phyloP scores from a whole-genome alignment of 2,329 filamentous ascomycete genomes.

The Pseudophaeomoniella oleicola region DNA sequence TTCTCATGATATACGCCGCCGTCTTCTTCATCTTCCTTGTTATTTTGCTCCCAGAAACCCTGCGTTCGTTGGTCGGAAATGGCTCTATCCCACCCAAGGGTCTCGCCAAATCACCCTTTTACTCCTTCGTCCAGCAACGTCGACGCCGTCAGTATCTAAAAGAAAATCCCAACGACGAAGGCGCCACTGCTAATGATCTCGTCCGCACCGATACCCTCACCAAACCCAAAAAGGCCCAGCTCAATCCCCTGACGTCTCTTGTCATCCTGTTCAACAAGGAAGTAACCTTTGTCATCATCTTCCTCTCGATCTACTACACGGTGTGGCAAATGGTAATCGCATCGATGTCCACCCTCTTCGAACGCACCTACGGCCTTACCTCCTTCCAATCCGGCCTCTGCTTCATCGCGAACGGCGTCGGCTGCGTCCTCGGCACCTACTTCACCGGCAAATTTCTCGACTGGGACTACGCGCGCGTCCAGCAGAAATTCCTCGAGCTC shows the following conservation, averaged over 20 bases:
- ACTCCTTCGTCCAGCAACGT: slow-evolving; percentile 12
- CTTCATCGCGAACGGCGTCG: slow-evolving; percentile 41
- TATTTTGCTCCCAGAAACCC: slow-evolving; percentile 27
- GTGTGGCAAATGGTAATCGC: slow-evolving; percentile 35
- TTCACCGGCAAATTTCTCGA: slow-evolving; percentile 39
- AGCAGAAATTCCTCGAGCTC: slow-evolving; percentile 11
- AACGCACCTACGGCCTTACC: slow-evolving; percentile 25
- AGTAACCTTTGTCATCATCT: slow-evolving; percentile 28
- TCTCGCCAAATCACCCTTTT: slow-evolving; percentile 26
- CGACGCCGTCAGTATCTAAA: not conserved
- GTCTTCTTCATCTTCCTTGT: slow-evolving; percentile 22
- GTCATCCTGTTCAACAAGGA: slow-evolving; percentile 31
- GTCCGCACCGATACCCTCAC: slow-evolving; percentile 5
- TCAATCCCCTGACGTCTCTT: slow-evolving; percentile 23
- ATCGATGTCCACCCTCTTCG: slow-evolving; percentile 33
- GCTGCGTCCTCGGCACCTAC: slow-evolving; percentile 38
- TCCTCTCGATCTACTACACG: slow-evolving; percentile 29
- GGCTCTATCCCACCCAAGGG: slow-evolving; percentile 23
- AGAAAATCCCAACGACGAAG: slow-evolving; percentile 8
- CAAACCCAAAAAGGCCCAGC: slow-evolving; percentile 14
- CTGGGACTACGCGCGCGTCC: slow-evolving; percentile 32
- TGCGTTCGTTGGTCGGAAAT: slow-evolving; percentile 23
- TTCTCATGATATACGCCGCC: slow-evolving; percentile 23
- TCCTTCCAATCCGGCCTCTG: slow-evolving; percentile 34
- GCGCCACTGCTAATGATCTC: slow-evolving; percentile 6